These are phyloP conservation scores for Monilinia vaccinii-corymbosi DNA, from an alignment of 2,329 filamentous ascomycete genomes.

Conservation along the genomic window DNA sequence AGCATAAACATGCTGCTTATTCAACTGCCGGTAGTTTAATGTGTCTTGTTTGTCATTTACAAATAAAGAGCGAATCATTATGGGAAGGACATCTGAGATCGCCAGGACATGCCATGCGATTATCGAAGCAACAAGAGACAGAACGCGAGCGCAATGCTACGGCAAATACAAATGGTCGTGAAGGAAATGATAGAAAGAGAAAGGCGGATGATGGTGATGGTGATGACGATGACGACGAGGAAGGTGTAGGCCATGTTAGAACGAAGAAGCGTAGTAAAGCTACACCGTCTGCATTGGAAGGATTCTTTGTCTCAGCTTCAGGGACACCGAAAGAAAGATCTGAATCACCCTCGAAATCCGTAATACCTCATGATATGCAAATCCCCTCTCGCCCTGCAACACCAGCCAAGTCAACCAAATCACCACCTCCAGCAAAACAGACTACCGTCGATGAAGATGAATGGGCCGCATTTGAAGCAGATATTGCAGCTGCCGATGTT, in stretches of 20 bases:
- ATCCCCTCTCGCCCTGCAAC: slow-evolving; percentile 57
- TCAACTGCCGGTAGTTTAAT: slow-evolving; percentile 57
- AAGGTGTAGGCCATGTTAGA: slow-evolving; percentile 31
- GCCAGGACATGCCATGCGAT: slow-evolving; percentile 34
- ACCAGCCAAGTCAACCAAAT: slow-evolving; percentile 36
- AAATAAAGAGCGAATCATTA: slow-evolving; percentile 54
- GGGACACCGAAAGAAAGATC: not conserved
- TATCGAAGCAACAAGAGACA: slow-evolving; percentile 24
- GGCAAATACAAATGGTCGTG: not conserved
- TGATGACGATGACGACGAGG: slow-evolving; percentile 22
- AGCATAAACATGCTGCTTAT: slow-evolving; percentile 60
- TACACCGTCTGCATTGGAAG: slow-evolving; percentile 29
- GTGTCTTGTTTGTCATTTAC: slow-evolving; percentile 57
- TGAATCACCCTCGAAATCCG: slow-evolving; percentile 1
- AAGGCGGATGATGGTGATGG: slow-evolving; percentile 32
- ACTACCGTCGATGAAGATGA: slow-evolving; percentile 61
- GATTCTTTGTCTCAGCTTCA: slow-evolving; percentile 27
- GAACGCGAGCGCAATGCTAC: slow-evolving; percentile 4
- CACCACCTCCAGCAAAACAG: slow-evolving; percentile 32
- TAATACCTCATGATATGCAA: slow-evolving; percentile 39
- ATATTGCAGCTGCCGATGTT: slow-evolving; percentile 49
- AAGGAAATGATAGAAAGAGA: slow-evolving; percentile 38
- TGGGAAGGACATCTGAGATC: slow-evolving; percentile 56
- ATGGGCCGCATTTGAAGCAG: slow-evolving; percentile 81
- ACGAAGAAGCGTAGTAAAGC: slow-evolving; percentile 37